These are phyloP conservation scores for Leccinellum rugosiceps DNA, from an alignment of 768 basidiomycete species.

Conservation along the genomic window DNA sequence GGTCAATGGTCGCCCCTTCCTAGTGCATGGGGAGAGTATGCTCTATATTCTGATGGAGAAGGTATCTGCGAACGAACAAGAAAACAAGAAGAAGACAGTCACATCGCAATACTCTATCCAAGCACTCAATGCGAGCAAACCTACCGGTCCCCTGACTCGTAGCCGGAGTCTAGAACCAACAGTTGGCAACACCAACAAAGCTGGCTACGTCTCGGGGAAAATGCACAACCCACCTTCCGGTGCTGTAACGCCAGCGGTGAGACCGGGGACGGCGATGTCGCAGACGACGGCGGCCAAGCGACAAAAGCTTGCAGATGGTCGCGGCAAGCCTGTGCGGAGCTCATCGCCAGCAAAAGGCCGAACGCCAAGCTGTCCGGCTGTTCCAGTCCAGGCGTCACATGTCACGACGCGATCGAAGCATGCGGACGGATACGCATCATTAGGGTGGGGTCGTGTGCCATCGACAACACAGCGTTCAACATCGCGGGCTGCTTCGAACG, in stretches of 20 bases:
- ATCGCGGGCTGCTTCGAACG: constrained; percentile 18
- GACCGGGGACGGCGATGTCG: constrained; percentile 40
- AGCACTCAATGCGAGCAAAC: constrained; percentile 21
- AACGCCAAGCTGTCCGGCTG: constrained; percentile 20
- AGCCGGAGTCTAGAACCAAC: constrained; percentile 30
- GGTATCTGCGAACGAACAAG: constrained; percentile 70
- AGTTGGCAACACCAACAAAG: constrained; percentile 10
- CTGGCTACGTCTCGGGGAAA: constrained; percentile 31
- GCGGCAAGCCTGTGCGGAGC: constrained; percentile 16
- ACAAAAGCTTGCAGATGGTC: constrained; percentile 49
- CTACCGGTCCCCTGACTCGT: constrained; percentile 17
- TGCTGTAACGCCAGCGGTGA: constrained; percentile 61
- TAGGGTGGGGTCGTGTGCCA: constrained; percentile 37
- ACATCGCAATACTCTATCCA: constrained; percentile 34
- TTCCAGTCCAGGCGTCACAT: constrained; percentile 17
- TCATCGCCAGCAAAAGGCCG: constrained; percentile 30
- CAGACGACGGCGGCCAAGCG: constrained; percentile 61
- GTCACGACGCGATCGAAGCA: constrained; percentile 27
- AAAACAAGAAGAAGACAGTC: constrained; percentile 62
- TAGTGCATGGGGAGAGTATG: constrained; percentile 82
- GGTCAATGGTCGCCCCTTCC: constrained; percentile 66
- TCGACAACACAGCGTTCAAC: constrained; percentile 30
- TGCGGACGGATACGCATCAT: constrained; percentile 22
- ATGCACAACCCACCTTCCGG: constrained; percentile 24
- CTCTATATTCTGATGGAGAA: constrained; percentile 74